A percentile compares a stretch with the other conserved stretches of the same genome.
Evolutionary conservation across 2,329 filamentous ascomycete genomes (phyloP).

Genomic region (Apiospora aurea): DNA sequence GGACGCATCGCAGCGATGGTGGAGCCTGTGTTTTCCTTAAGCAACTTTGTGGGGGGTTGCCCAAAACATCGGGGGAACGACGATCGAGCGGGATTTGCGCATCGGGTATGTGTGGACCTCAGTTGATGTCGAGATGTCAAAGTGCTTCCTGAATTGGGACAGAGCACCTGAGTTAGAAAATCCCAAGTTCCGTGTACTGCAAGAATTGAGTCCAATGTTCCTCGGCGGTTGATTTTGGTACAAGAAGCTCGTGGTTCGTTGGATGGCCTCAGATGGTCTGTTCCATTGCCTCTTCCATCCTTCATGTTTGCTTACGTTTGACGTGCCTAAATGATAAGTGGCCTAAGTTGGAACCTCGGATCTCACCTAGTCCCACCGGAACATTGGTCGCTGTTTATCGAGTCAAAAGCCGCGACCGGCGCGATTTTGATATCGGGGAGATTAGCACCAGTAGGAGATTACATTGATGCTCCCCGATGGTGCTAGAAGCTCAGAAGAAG

Average conservation of each 20-base stretch:
- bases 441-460: neutral
- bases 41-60: neutral
- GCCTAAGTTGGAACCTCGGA: neutral
- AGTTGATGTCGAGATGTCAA: neutral
- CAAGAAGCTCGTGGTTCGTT: neutral
- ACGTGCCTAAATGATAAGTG: neutral
- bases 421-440: neutral
- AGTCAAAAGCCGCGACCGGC: neutral
- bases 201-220: neutral
- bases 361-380: neutral
- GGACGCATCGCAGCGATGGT: neutral
- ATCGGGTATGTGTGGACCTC: conserved; percentile 7
- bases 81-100: conserved; percentile 1
- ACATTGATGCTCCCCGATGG: neutral
- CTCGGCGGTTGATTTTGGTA: neutral
- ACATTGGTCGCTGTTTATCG: conserved; percentile 4
- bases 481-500: conserved; percentile 10
- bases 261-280: conserved; percentile 7
- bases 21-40: neutral
- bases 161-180: neutral
- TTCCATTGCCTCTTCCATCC: neutral
- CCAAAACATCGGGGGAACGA: neutral
- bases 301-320: neutral
- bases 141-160: neutral
- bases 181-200: neutral